Conservation (phyloP, 2,329 filamentous ascomycete species). For the Polytolypa hystricis region DNA sequence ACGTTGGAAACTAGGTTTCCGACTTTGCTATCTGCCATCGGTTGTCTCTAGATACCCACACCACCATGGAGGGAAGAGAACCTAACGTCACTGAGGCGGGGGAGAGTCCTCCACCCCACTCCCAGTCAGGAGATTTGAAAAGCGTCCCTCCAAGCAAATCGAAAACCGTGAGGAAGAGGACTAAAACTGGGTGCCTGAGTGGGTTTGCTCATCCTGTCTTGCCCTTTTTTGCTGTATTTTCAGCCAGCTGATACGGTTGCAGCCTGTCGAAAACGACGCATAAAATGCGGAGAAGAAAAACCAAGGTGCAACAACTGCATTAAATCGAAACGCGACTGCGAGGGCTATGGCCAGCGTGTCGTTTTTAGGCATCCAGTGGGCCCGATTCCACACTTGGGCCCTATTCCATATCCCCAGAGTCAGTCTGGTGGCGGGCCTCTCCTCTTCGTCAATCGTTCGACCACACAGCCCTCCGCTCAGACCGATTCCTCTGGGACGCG, state of each 20-base stretch:
- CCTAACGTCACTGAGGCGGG: neutral
- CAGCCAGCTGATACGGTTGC: constrained; percentile 11
- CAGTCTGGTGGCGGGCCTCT: constrained; percentile 3
- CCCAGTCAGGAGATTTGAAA: constrained; percentile 11
- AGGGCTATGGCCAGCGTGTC: constrained; percentile 32
- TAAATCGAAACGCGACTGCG: constrained; percentile 36
- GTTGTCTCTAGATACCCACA: too few relatives aligned
- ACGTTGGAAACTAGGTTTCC: too few relatives aligned
- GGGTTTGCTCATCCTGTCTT: constrained; percentile 28
- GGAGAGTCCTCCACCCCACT: neutral
- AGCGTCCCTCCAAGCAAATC: constrained; percentile 16
- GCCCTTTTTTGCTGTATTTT: neutral
- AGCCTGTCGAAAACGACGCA: constrained; percentile 88
- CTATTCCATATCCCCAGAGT: constrained; percentile 12
- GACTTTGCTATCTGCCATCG: too few relatives aligned
- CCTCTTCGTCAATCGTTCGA: constrained; percentile 7
- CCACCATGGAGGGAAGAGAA: neutral
- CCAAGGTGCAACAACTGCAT: constrained; percentile 37
- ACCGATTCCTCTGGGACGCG: constrained; percentile 6
- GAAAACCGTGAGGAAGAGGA: constrained; percentile 50
- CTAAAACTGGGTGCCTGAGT: constrained; percentile 90
- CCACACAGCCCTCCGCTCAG: constrained; percentile 6
- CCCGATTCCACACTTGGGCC: constrained; percentile 17
- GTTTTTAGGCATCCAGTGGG: constrained; percentile 32
- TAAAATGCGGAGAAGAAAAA: constrained; percentile 87